Evolutionary conservation across 1,284 basidiomycete species (phyloP).

Genomic region (Irpex rosettiformis): DNA sequence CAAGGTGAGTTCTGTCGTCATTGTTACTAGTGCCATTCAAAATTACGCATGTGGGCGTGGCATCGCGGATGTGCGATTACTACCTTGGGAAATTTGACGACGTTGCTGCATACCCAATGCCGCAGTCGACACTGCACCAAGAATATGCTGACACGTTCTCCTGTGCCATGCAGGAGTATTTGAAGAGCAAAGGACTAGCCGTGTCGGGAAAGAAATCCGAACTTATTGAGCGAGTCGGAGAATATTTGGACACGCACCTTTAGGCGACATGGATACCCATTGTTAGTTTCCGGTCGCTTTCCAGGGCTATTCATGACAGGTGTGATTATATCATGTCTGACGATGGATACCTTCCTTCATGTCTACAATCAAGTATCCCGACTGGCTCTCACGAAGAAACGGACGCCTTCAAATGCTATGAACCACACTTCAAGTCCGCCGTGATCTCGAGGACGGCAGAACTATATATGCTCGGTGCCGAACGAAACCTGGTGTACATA

Average conservation of each 20-base stretch:
- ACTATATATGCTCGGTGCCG: conserved; percentile 1
- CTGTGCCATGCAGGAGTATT: conserved; percentile 50
- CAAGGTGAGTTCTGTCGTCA: conserved; percentile 43
- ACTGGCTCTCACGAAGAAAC: not conserved
- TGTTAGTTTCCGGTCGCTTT: not conserved
- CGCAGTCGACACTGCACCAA: too few species aligned
- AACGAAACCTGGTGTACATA: not conserved
- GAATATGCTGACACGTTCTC: not conserved
- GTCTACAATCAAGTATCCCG: too few species aligned
- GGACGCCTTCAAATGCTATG: not conserved
- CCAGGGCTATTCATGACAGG: not conserved
- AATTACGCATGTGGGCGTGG: too few species aligned
- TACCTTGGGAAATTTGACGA: not conserved
- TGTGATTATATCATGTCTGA: not conserved
- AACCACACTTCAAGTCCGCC: not conserved
- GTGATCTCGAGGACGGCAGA: not conserved
- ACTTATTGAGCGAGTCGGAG: conserved; percentile 56
- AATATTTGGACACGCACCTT: conserved; percentile 47
- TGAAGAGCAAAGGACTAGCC: conserved; percentile 58
- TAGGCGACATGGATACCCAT: not conserved
- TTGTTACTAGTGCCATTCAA: too few species aligned
- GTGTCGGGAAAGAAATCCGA: conserved; percentile 70
- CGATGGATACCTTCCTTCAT: too few species aligned
- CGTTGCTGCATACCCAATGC: not conserved
- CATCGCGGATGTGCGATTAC: conserved; percentile 3